phyloP scores from a whole-genome alignment of 2,329 filamentous ascomycete genomes.

The Chrysosporium keratinophilum region DNA sequence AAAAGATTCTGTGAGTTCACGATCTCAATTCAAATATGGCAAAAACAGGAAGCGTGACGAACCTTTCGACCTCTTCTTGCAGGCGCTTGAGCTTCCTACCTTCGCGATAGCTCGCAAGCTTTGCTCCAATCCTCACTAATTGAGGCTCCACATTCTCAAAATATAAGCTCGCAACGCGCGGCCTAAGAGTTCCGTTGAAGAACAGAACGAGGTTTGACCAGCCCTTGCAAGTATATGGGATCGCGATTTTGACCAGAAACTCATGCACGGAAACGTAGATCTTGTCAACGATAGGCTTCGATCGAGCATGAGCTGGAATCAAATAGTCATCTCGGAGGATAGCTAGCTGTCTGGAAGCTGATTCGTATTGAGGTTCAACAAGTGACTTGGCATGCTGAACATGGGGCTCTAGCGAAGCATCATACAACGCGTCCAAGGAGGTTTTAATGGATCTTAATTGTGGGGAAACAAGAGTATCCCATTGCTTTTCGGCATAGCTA shows the following conservation, averaged over 20 bases:
- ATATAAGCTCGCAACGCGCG: conserved; percentile 68
- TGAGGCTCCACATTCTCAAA: conserved; percentile 92
- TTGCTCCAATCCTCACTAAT: conserved; percentile 79
- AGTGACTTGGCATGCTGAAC: conserved; percentile 51
- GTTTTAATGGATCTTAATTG: conserved; percentile 55
- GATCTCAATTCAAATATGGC: not conserved
- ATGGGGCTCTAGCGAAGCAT: conserved; percentile 61
- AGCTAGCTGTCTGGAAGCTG: conserved; percentile 51
- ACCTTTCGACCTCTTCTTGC: conserved; percentile 46
- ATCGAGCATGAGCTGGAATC: conserved; percentile 63
- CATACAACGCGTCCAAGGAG: conserved; percentile 46
- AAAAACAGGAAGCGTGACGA: conserved; percentile 4
- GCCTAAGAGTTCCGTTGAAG: conserved; percentile 67
- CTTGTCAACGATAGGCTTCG: conserved; percentile 61
- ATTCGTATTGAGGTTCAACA: conserved; percentile 62
- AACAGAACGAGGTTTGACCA: conserved; percentile 62
- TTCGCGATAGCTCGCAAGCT: conserved; percentile 56
- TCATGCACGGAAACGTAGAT: conserved; percentile 57
- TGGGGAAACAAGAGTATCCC: conserved; percentile 68
- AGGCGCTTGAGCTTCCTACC: conserved; percentile 53
- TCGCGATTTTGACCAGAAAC: conserved; percentile 57
- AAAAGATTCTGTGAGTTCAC: not conserved
- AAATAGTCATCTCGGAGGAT: conserved; percentile 63
- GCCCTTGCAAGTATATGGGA: conserved; percentile 61
- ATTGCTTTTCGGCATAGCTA: conserved; percentile 58